A percentile compares a stretch with the other conserved stretches of the same genome.
These are phyloP conservation scores for Gastrolobium bilobum DNA, from an alignment of 306 rosid species.

Conservation along the genomic window DNA sequence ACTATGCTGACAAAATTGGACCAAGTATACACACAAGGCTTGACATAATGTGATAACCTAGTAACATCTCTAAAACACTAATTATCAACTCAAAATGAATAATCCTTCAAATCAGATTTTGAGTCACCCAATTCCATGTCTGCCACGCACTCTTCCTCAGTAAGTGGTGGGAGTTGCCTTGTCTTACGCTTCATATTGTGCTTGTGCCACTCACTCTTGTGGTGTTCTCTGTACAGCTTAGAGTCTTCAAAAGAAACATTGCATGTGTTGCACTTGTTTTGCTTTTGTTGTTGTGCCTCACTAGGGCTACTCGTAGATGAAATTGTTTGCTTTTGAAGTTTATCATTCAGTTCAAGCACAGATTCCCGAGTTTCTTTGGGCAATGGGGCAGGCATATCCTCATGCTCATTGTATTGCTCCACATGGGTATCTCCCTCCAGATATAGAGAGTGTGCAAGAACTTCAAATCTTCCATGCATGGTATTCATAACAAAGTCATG, in stretches of 20 bases:
- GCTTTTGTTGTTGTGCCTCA: slow-evolving; percentile 69
- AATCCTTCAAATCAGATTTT: slow-evolving; percentile 83
- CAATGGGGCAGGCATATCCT: slow-evolving; percentile 55
- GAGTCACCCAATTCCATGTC: slow-evolving; percentile 72
- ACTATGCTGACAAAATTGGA: slow-evolving; percentile 39
- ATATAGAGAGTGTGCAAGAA: slow-evolving; percentile 79
- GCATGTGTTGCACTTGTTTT: slow-evolving; percentile 80
- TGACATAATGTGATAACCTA: neutral
- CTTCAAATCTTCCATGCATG: slow-evolving; percentile 86
- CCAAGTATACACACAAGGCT: slow-evolving; percentile 10
- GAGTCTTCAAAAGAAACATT: slow-evolving; percentile 66
- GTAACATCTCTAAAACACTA: slow-evolving; percentile 6
- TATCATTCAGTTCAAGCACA: slow-evolving; percentile 63
- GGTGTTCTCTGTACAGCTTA: slow-evolving; percentile 82
- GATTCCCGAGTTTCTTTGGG: slow-evolving; percentile 59
- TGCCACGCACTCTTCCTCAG: slow-evolving; percentile 79
- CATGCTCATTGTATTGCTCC: slow-evolving; percentile 77
- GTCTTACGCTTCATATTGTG: slow-evolving; percentile 87
- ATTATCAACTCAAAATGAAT: slow-evolving; percentile 69
- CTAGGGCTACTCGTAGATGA: slow-evolving; percentile 50
- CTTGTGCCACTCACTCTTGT: slow-evolving; percentile 96
- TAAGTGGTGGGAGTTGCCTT: slow-evolving; percentile 80
- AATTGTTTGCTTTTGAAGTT: slow-evolving; percentile 73
- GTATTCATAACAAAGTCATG: slow-evolving; percentile 71
- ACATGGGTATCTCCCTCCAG: slow-evolving; percentile 80